These are phyloP conservation scores for Yarrowia divulgata DNA, from an alignment of 805 yeast species.

Conservation along the genomic window DNA sequence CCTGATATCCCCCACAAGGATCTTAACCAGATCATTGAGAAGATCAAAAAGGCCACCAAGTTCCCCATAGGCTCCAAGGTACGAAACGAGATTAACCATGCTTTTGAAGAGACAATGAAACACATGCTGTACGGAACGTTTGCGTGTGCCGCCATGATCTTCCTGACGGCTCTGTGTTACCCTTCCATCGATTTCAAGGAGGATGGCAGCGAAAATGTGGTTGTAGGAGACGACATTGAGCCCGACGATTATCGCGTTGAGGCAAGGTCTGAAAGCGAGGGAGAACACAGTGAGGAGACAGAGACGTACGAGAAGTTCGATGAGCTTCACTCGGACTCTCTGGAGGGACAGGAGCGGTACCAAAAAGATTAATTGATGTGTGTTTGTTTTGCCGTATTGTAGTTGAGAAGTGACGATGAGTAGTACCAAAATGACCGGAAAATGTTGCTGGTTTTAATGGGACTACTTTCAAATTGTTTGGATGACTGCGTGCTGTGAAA, in stretches of 20 bases:
- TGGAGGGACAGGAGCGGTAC: not conserved
- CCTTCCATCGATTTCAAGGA: conserved; percentile 8
- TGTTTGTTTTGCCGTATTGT: not conserved
- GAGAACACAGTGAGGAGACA: not conserved
- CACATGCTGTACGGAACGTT: conserved; percentile 29
- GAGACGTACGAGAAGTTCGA: not conserved
- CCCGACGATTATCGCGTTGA: conserved; percentile 10
- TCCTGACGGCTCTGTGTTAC: not conserved
- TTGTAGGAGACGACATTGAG: conserved; percentile 8
- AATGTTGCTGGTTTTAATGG: too few relatives aligned
- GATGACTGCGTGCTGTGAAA: too few relatives aligned
- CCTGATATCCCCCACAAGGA: conserved; percentile 20
- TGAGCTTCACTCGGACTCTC: not conserved
- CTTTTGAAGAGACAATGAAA: conserved; percentile 23
- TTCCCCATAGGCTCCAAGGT: conserved; percentile 21
- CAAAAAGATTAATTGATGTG: not conserved
- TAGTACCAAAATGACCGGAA: too few relatives aligned
- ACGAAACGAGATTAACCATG: conserved; percentile 5
- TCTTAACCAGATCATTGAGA: not conserved
- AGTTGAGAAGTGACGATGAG: too few relatives aligned
- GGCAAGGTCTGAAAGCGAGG: not conserved
- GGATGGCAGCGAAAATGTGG: not conserved
- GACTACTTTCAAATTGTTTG: too few relatives aligned
- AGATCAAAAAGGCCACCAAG: conserved; percentile 34
- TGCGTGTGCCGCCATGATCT: conserved; percentile 17